These are phyloP conservation scores for Elasticomyces elasticus DNA, from an alignment of 495 filamentous ascomycete genomes.

Conservation along the genomic window DNA sequence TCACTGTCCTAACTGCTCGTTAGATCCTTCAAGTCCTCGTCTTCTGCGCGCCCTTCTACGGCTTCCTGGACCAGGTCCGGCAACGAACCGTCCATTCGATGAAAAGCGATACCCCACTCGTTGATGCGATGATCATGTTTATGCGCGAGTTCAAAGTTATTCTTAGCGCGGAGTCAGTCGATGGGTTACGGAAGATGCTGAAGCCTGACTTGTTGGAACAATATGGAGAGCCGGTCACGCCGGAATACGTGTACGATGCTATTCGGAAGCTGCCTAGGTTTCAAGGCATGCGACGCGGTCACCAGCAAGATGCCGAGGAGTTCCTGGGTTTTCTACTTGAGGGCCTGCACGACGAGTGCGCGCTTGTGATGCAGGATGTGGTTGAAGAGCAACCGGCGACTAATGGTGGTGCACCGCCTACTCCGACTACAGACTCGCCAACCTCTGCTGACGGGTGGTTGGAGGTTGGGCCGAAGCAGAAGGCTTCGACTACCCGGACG, in stretches of 20 bases:
- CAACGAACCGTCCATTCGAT: conserved; percentile 80
- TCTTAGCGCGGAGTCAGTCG: conserved; percentile 63
- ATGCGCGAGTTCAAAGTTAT: conserved; percentile 87
- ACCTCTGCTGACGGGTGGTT: conserved; percentile 57
- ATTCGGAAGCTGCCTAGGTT: conserved; percentile 80
- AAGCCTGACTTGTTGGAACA: conserved; percentile 78
- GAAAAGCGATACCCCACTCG: conserved; percentile 84
- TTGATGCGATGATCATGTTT: conserved; percentile 96
- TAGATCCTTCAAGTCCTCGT: conserved; percentile 88
- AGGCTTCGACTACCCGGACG: conserved; percentile 72
- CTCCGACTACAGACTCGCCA: conserved; percentile 23
- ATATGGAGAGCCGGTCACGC: conserved; percentile 83
- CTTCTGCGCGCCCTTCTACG: conserved; percentile 87
- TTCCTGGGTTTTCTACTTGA: conserved; percentile 92
- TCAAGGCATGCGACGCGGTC: conserved; percentile 84
- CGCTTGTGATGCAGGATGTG: conserved; percentile 51
- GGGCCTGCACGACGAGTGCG: conserved; percentile 86
- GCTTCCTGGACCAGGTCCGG: conserved; percentile 79
- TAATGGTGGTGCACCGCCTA: conserved; percentile 35
- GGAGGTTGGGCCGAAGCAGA: conserved; percentile 89
- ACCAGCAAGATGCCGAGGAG: conserved; percentile 97
- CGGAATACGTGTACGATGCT: conserved; percentile 90
- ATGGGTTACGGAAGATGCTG: conserved; percentile 59
- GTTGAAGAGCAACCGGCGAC: conserved; percentile 21
- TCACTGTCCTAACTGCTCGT: neutral